Conservation (phyloP, 768 basidiomycete genomes). For the Lactarius evosmus region DNA sequence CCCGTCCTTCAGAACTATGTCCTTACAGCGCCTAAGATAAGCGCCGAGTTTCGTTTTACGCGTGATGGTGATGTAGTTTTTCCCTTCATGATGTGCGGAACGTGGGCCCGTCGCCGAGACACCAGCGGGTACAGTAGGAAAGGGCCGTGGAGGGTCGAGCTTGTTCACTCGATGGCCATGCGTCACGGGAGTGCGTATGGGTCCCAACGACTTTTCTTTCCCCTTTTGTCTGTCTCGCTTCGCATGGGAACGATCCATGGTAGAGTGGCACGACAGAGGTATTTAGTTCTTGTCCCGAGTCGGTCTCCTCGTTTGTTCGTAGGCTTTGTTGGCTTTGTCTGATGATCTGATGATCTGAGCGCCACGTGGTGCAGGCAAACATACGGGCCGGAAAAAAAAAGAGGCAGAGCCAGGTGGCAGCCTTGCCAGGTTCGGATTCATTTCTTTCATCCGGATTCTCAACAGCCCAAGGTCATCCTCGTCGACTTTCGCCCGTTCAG, state of each 20-base stretch:
- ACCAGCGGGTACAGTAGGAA: constrained; percentile 69
- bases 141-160: constrained; percentile 70
- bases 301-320: not conserved
- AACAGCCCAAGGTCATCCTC: constrained; percentile 3
- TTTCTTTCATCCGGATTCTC: not conserved
- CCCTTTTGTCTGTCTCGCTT: constrained; percentile 6
- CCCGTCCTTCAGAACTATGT: constrained; percentile 69
- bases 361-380: not conserved
- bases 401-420: too few relatives aligned
- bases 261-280: not conserved
- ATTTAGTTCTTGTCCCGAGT: not conserved
- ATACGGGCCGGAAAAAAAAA: not conserved
- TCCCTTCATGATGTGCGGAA: constrained; percentile 75
- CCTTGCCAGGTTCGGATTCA: not conserved
- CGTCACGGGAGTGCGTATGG: constrained; percentile 7
- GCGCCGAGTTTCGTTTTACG: constrained; percentile 69
- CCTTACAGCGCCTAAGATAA: constrained; percentile 77
- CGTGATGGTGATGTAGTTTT: constrained; percentile 75
- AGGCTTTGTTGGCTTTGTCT: too few relatives aligned
- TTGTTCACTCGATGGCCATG: constrained; percentile 49
- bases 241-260: not conserved
- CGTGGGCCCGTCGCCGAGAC: constrained; percentile 78
- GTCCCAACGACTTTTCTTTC: constrained; percentile 12
- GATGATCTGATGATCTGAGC: not conserved
- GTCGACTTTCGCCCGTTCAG: constrained; percentile 4